Percentiles rank a stretch among this genome's conserved stretches.
Conservation (phyloP, 2,329 filamentous ascomycete species). For the Fusarium anthophilum region DNA sequence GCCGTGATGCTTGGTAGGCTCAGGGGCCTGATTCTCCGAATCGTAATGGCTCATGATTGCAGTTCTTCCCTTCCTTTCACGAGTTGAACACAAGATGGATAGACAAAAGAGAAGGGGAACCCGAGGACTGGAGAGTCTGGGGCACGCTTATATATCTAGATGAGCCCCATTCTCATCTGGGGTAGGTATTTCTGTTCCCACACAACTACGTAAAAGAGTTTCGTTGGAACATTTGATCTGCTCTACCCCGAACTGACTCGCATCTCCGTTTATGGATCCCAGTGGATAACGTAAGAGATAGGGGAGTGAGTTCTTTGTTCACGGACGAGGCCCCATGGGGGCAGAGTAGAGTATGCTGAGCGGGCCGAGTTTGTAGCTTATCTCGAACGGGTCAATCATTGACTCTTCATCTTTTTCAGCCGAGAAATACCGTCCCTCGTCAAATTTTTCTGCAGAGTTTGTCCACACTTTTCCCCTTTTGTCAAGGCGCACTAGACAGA, state of each 20-base stretch:
- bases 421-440: constrained; percentile 18
- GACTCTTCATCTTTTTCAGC: neutral
- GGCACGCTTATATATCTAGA: constrained; percentile 18
- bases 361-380: constrained; percentile 28
- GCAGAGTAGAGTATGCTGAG: neutral
- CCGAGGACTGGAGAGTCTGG: neutral
- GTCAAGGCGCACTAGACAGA: neutral
- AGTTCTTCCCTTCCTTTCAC: neutral
- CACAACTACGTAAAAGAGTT: constrained; percentile 25
- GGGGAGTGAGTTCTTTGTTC: neutral
- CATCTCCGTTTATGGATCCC: constrained; percentile 28
- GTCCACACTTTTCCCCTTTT: constrained; percentile 5
- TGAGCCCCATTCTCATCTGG: constrained; percentile 7
- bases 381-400: constrained; percentile 12
- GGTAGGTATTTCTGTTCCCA: constrained; percentile 16
- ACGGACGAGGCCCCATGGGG: constrained; percentile 15
- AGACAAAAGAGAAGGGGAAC: neutral
- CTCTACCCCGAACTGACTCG: constrained; percentile 33
- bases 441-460: constrained; percentile 25
- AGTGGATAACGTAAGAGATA: constrained; percentile 17
- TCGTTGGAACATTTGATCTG: constrained; percentile 15
- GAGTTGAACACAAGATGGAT: neutral
- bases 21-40: constrained; percentile 19
- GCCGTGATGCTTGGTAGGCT: constrained; percentile 9
- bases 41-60: constrained; percentile 29